These are phyloP conservation scores for Xerocomus brunneocitrinus DNA, from an alignment of 768 basidiomycete genomes.

Conservation along the genomic window DNA sequence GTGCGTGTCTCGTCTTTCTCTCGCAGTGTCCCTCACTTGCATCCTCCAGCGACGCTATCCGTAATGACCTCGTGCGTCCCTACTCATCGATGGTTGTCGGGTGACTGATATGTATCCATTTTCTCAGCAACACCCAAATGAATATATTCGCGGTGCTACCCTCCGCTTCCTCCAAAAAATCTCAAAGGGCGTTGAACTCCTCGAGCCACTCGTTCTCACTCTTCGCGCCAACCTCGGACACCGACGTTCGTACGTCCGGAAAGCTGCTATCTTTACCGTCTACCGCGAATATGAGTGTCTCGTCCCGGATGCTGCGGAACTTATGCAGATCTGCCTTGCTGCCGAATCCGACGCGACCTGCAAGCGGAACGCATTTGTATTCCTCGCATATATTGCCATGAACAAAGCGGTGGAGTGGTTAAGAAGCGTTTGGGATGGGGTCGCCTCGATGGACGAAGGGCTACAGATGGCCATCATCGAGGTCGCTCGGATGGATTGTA, in stretches of 20 bases:
- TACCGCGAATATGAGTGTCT: conserved; percentile 92
- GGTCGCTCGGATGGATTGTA: conserved; percentile 85
- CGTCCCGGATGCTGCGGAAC: conserved; percentile 93
- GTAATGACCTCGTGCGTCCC: conserved; percentile 84
- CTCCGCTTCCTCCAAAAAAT: conserved; percentile 96
- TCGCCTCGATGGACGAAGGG: conserved; percentile 80
- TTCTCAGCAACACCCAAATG: conserved; percentile 93
- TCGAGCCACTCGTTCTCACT: conserved; percentile 93
- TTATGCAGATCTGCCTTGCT: conserved; percentile 92
- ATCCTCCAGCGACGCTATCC: conserved; percentile 79
- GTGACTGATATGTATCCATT: neutral
- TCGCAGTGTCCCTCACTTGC: conserved; percentile 3
- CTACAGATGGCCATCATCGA: conserved; percentile 97
- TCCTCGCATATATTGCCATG: conserved; percentile 82
- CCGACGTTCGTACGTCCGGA: conserved; percentile 95
- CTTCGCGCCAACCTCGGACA: conserved; percentile 94
- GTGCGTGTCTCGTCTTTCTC: conserved; percentile 45
- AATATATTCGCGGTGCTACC: conserved; percentile 98
- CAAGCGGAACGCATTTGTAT: conserved; percentile 96
- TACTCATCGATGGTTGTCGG: neutral
- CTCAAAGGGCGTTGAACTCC: conserved; percentile 83
- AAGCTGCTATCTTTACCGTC: conserved; percentile 97
- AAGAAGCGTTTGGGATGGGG: conserved; percentile 76
- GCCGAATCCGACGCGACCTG: conserved; percentile 96
- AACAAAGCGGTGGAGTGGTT: conserved; percentile 91